A percentile compares a stretch with the other conserved stretches of the same genome.
These are phyloP conservation scores for Monilinia aucupariae DNA, from an alignment of 2,329 filamentous ascomycete species.

Conservation along the genomic window DNA sequence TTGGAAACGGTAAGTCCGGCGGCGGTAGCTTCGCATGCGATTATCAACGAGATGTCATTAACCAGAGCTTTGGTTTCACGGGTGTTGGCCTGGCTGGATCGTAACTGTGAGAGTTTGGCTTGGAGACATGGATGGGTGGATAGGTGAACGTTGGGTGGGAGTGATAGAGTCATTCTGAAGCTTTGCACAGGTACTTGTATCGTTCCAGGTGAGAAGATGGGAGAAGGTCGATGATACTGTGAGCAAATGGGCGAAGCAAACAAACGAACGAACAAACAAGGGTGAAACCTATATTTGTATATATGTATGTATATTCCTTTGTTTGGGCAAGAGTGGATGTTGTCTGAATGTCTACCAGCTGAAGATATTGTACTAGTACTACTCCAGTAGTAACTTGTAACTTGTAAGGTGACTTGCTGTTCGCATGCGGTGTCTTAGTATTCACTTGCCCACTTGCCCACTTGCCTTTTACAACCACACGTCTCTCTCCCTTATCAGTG, in stretches of 20 bases:
- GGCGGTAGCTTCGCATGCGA: conserved; percentile 76
- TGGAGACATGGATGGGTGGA: conserved; percentile 80
- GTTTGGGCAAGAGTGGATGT: conserved; percentile 1
- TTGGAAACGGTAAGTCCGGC: conserved; percentile 51
- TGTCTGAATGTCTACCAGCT: not conserved
- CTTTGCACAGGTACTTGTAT: not conserved
- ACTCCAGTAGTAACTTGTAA: too few relatives aligned
- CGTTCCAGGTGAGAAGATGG: not conserved
- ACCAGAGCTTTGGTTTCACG: conserved; percentile 76
- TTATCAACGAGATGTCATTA: conserved; percentile 78
- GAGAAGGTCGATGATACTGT: not conserved
- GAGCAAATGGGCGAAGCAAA: not conserved
- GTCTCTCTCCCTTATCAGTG: conserved; percentile 8
- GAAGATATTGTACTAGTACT: too few relatives aligned
- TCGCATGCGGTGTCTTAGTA: conserved; percentile 6
- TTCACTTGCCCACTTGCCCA: not conserved
- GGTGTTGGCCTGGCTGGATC: conserved; percentile 63
- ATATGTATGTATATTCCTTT: conserved; percentile 1
- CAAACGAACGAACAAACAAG: too few relatives aligned
- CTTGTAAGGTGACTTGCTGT: too few relatives aligned
- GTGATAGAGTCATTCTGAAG: conserved; percentile 32
- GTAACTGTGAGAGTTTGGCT: conserved; percentile 85
- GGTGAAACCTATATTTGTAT: too few relatives aligned
- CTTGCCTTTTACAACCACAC: not conserved
- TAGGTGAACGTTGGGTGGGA: conserved; percentile 64